A percentile compares a stretch with the other conserved stretches of the same genome.
Conservation (phyloP, 768 basidiomycete genomes). For the Pulveroboletus ravenelii region DNA sequence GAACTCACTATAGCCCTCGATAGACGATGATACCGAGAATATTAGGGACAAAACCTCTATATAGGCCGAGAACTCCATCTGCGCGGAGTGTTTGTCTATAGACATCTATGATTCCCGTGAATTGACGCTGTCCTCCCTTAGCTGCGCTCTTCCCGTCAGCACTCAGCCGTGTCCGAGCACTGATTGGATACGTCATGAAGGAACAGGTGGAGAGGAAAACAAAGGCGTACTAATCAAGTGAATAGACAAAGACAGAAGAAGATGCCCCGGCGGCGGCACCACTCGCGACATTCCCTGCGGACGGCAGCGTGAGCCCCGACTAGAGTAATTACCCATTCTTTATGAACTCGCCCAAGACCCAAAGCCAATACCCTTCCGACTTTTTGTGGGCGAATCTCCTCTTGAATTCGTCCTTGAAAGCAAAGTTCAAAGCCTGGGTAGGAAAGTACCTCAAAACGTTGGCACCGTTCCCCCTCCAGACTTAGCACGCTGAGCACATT, state of each 20-base stretch:
- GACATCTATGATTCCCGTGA: constrained; percentile 38
- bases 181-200: constrained; percentile 5
- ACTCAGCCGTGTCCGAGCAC: constrained; percentile 39
- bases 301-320: not conserved
- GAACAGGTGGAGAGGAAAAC: not conserved
- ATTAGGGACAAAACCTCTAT: constrained; percentile 40
- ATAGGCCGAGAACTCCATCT: constrained; percentile 39
- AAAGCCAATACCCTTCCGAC: constrained; percentile 33
- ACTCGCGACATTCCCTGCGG: constrained; percentile 36
- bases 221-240: constrained; percentile 38
- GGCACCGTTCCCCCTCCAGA: constrained; percentile 44
- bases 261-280: constrained; percentile 43
- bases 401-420: constrained; percentile 45
- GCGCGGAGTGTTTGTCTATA: constrained; percentile 40
- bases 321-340: not conserved
- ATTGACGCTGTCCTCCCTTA: constrained; percentile 39
- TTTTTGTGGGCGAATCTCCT: constrained; percentile 34
- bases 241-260: constrained; percentile 41
- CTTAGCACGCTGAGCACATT: constrained; percentile 17
- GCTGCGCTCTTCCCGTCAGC: constrained; percentile 36
- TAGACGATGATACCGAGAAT: constrained; percentile 41
- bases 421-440: constrained; percentile 44
- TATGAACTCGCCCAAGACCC: constrained; percentile 30
- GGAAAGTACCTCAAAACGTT: constrained; percentile 44
- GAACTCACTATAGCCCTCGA: constrained; percentile 39